Percentiles rank a stretch among this genome's conserved stretches.
phyloP scores from a whole-genome alignment of 2,329 filamentous ascomycete genomes.

The Lomentospora prolificans region DNA sequence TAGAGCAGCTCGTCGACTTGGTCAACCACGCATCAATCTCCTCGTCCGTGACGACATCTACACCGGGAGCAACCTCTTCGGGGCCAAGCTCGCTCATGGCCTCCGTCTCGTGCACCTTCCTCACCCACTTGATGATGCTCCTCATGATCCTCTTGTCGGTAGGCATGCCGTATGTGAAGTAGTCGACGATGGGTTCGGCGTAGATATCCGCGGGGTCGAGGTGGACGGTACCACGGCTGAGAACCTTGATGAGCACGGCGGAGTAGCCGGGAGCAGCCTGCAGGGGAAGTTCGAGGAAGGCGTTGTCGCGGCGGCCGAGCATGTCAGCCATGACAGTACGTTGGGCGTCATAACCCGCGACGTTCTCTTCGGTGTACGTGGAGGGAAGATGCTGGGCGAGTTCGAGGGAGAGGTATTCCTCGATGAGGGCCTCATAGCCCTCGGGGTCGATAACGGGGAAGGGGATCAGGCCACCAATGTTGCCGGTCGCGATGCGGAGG shows the following conservation, averaged over 20 bases:
- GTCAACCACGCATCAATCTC: constrained; percentile 33
- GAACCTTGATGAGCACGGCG: constrained; percentile 11
- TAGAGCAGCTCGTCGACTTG: constrained; percentile 16
- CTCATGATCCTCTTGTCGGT: constrained; percentile 33
- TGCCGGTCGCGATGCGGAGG: constrained; percentile 16
- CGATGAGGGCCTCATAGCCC: constrained; percentile 10
- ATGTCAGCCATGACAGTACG: constrained; percentile 40
- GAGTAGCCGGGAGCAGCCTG: constrained; percentile 8
- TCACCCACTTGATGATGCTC: constrained; percentile 33
- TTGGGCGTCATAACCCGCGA: constrained; percentile 26
- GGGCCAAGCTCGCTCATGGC: constrained; percentile 10
- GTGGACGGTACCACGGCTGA: constrained; percentile 32
- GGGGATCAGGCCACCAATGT: constrained; percentile 12
- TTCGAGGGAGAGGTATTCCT: constrained; percentile 10
- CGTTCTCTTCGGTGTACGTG: constrained; percentile 9
- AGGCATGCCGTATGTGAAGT: constrained; percentile 34
- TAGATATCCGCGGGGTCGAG: constrained; percentile 40
- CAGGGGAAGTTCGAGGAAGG: constrained; percentile 13
- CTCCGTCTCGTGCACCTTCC: constrained; percentile 19
- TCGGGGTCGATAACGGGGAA: constrained; percentile 12
- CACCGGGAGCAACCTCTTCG: constrained; percentile 30
- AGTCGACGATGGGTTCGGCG: constrained; percentile 39
- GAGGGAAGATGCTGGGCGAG: constrained; percentile 9
- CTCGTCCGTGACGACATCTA: constrained; percentile 23
- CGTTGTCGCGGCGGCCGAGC: constrained; percentile 24